These are phyloP conservation scores for Backusella westeae DNA, from an alignment of 192 early-diverging fungal species.

Conservation along the genomic window DNA sequence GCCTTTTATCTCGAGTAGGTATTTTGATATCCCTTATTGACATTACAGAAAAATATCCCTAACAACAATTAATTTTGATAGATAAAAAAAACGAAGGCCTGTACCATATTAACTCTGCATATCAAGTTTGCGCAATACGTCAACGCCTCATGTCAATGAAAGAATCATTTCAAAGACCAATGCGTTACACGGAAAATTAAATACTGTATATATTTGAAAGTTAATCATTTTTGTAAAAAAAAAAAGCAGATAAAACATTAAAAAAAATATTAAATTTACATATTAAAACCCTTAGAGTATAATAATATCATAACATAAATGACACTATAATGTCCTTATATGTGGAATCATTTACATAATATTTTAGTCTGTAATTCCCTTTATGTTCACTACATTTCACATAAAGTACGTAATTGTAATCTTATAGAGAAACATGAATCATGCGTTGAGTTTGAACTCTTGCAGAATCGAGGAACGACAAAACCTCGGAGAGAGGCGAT, in stretches of 20 bases:
- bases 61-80: neutral
- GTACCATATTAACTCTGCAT: neutral
- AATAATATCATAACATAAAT: neutral
- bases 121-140: slow-evolving; percentile 11
- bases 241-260: neutral
- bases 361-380: neutral
- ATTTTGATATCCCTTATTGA: neutral
- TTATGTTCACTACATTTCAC: neutral
- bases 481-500: neutral
- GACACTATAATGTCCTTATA: neutral
- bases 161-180: slow-evolving; percentile 3
- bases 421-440: neutral
- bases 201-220: neutral
- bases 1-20: neutral
- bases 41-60: neutral
- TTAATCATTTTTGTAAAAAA: neutral
- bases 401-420: neutral
- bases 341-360: neutral
- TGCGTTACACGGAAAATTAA: neutral
- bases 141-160: slow-evolving; percentile 1
- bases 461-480: neutral
- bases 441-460: neutral
- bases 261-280: neutral
- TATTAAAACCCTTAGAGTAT: neutral
- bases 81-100: neutral